Base-by-base conservation (phyloP, 305 asterid species). In the Rubia peregrina region DNA sequence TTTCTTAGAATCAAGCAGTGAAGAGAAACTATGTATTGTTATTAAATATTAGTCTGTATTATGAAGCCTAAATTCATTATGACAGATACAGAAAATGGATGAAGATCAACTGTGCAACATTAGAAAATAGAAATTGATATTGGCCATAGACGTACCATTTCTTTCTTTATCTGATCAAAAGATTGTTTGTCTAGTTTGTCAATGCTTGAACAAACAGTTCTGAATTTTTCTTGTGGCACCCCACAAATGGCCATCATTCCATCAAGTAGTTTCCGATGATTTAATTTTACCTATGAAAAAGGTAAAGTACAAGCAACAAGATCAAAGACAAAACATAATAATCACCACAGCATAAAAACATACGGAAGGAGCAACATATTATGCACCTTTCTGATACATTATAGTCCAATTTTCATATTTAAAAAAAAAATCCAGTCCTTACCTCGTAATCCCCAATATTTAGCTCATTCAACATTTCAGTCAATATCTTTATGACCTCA, bases 221-320 rank as follows among this genome's bases (percentile, higher is more conserved):
- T 84, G 72, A 88, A 93, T 73, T 93, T 91, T 76, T 82, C 89
- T 68, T 81, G 87, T 51, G 98, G 97, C 57, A 93, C 97, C 69
- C 97, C 98, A 62, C 97, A 91, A 61, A 94, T 80, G 68, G 97
- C 95, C 79, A 91, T 71, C 98, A 91, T 88, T 51, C 99, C 99
- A 81, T 94, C 98, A 24, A 94, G 90, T 71, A 94, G 79, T 78
- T 87, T 89, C 71, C 99, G 69, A 83, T 94, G 99, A 79, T 94
- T 94, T 79, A 94, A 74, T 84, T 91, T 94, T 78, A 91, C 96
- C 99, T 94, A 84, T 2, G 72, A 78, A 78, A 73, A 33, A 40
- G 48, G 44, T 9, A 16, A 9, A 8, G 17, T 24, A 73, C 46
- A 36, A 0, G 21, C 9, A 38, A 38, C 16, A 7, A 60, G 9